Base-by-base conservation (phyloP, 371 early-diverging fungal genomes). In the Mucor saturninus region DNA sequence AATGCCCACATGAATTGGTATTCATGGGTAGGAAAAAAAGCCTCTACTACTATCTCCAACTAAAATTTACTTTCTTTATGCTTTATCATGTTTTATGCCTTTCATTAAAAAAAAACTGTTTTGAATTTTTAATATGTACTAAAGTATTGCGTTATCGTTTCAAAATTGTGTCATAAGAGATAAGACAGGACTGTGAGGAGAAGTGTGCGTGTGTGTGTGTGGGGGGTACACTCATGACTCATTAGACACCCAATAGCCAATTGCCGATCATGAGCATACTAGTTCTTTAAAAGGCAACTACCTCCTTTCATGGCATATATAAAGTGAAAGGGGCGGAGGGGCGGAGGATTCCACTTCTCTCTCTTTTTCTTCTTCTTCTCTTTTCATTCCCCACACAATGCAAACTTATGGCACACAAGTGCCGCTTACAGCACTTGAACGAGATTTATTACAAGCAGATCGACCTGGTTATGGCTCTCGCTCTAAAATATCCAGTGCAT, bases 401-500 rank as follows among this genome's bases (percentile, higher is more conserved):
- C 50, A 10, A 35, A 32, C 0, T 28, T 58, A 28, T 43, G 35
- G 35, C 35, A 35, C 35, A 35, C 35, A 35, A 35, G 35, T 35
- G 35, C 35, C 35, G 8, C 35, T 65, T 26, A 65, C 70, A 10
- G 58, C 43, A 29, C 58, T 58, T 4, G 70, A 69, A 31, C 37
- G 59, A 51, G 80, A 80, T 61, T 31, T 77, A 11, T 42, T 77
- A 31, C 76, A 76, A 59, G 51, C 72, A 0, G 65, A 74, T 50
- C 61, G 65, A 21, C 75, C 74, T 37, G 82, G 82, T 4, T 76
- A 70, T 65, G 82, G 82, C 42, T 66, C 74, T 13, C 64, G 79
- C 7, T 67, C 68, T 37, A 56, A 72, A 11, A 49, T 76, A 1
- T 74, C 77, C 32, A 79, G 77, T 28, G 70, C 86, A 4, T 76